phyloP scores from a whole-genome alignment of 1,284 basidiomycete species.

The Earliella scabrosa region DNA sequence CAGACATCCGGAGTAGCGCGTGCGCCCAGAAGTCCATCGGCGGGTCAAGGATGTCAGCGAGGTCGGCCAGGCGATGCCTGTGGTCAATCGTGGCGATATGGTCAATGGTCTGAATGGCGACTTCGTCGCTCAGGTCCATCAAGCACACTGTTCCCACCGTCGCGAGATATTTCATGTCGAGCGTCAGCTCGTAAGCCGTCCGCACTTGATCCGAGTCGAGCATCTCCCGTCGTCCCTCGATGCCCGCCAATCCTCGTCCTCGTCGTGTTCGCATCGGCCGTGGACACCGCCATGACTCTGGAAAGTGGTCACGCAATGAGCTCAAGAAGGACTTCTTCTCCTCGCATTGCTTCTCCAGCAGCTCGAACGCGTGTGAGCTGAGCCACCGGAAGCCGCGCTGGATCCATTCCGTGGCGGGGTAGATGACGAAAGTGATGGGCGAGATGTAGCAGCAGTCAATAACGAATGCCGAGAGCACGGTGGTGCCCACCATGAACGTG shows the following conservation, averaged over 20 bases:
- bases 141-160: not conserved
- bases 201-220: not conserved
- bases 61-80: not conserved
- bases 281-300: not conserved
- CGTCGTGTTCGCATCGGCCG: not conserved
- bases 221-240: not conserved
- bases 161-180: not conserved
- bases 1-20: not conserved
- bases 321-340: too few species aligned
- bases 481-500: not conserved
- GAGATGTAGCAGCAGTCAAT: slow-evolving; percentile 4
- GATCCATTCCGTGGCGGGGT: not conserved
- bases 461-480: not conserved
- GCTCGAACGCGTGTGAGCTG: not conserved
- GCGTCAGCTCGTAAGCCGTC: not conserved
- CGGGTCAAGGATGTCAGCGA: not conserved
- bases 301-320: too few species aligned
- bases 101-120: not conserved
- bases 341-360: not conserved
- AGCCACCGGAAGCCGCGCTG: not conserved
- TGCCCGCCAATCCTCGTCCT: not conserved
- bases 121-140: not conserved
- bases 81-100: not conserved
- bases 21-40: not conserved
- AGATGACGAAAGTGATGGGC: not conserved